Evolutionary conservation across 495 filamentous ascomycete species (phyloP).

Genomic region (Lepraria neglecta): DNA sequence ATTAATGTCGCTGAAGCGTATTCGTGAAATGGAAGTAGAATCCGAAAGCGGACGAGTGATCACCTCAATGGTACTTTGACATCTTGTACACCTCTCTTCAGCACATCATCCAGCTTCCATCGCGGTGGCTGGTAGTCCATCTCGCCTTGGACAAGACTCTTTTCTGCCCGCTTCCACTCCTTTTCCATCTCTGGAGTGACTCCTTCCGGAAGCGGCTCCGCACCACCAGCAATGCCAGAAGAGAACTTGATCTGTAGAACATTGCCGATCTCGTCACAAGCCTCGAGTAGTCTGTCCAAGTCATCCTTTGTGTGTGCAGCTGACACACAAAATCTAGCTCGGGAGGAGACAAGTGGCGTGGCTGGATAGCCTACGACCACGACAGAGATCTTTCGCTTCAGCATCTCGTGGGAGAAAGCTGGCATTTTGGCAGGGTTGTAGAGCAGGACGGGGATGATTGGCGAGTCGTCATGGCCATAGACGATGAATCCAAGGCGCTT

Average conservation of each 20-base stretch:
- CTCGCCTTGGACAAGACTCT: constrained; percentile 12
- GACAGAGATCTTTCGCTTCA: constrained; percentile 94
- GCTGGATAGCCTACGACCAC: constrained; percentile 97
- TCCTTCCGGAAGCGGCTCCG: constrained; percentile 63
- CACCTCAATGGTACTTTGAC: constrained; percentile 36
- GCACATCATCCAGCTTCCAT: constrained; percentile 35
- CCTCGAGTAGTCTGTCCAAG: constrained; percentile 79
- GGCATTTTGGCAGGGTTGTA: constrained; percentile 98
- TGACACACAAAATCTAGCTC: constrained; percentile 91
- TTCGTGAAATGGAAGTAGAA: constrained; percentile 1
- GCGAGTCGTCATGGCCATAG: constrained; percentile 94
- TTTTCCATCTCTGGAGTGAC: constrained; percentile 63
- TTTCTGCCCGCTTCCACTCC: constrained; percentile 51
- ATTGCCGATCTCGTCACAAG: constrained; percentile 90
- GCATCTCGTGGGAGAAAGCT: constrained; percentile 97
- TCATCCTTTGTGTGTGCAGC: constrained; percentile 97
- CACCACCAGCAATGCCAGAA: constrained; percentile 84
- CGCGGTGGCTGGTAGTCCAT: constrained; percentile 31
- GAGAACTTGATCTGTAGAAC: constrained; percentile 93
- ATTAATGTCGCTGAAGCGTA: neutral
- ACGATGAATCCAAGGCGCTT: constrained; percentile 97
- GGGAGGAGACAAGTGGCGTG: constrained; percentile 90
- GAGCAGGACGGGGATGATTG: constrained; percentile 87
- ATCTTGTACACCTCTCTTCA: constrained; percentile 34
- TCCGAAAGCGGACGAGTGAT: constrained; percentile 4